These are phyloP conservation scores for Gamsiella multidivaricata DNA, from an alignment of 192 early-diverging fungal genomes.

Conservation along the genomic window DNA sequence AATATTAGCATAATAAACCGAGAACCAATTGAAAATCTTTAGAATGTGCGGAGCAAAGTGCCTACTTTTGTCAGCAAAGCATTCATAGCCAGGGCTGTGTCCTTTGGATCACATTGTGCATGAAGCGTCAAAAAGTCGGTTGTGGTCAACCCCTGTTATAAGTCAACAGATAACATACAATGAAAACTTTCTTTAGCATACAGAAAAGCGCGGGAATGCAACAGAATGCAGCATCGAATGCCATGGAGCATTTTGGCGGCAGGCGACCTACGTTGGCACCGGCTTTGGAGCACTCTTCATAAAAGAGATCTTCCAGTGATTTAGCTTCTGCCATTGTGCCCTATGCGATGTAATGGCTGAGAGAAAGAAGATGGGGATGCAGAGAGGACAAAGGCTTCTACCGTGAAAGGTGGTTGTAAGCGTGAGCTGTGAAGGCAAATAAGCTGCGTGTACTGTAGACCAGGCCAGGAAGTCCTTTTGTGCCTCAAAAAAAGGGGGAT, in stretches of 20 bases:
- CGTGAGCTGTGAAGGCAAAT: too few relatives aligned
- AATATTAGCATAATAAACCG: not conserved
- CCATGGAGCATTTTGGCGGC: too few relatives aligned
- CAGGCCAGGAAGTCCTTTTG: too few relatives aligned
- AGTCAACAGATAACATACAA: not conserved
- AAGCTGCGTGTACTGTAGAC: too few relatives aligned
- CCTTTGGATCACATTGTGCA: constrained; percentile 3
- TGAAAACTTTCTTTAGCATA: not conserved
- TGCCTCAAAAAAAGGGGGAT: too few relatives aligned
- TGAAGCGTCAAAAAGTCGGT: constrained; percentile 21
- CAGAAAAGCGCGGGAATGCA: too few relatives aligned
- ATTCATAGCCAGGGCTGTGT: constrained; percentile 30
- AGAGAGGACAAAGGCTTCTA: too few relatives aligned
- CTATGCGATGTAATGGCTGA: too few relatives aligned
- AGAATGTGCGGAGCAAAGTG: not conserved
- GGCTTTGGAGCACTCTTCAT: constrained; percentile 25
- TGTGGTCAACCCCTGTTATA: constrained; percentile 29
- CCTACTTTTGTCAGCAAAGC: constrained; percentile 27
- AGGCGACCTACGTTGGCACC: constrained; percentile 15
- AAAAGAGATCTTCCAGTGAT: constrained; percentile 26
- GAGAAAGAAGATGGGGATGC: too few relatives aligned
- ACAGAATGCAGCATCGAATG: too few relatives aligned
- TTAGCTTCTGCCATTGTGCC: constrained; percentile 8
- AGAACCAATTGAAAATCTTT: too few relatives aligned
- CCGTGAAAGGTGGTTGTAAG: too few relatives aligned